Percentiles rank a stretch among this genome's conserved stretches.
phyloP scores from a whole-genome alignment of 2,329 filamentous ascomycete genomes.

The Aspergillus thermomutatus region DNA sequence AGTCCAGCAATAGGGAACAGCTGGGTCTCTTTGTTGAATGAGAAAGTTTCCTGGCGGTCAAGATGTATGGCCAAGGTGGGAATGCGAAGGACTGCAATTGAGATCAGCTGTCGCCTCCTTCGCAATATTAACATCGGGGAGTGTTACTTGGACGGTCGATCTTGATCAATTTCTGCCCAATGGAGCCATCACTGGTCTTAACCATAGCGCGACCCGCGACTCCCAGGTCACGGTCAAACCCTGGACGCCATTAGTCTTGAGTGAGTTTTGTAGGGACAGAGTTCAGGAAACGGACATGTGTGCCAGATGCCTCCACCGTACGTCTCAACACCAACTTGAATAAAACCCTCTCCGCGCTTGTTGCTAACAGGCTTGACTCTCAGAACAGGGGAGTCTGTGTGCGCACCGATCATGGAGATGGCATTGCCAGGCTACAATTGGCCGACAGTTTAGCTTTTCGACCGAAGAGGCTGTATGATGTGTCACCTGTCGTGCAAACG shows the following conservation, averaged over 20 bases:
- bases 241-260: conserved; percentile 24
- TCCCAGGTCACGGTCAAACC: conserved; percentile 93
- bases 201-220: conserved; percentile 88
- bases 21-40: conserved; percentile 96
- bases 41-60: conserved; percentile 77
- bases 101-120: conserved; percentile 1
- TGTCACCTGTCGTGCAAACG: conserved; percentile 2
- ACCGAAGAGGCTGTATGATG: not conserved
- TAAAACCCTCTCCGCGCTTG: conserved; percentile 77
- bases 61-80: conserved; percentile 94
- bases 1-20: conserved; percentile 90
- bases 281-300: conserved; percentile 56
- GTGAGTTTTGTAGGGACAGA: not conserved
- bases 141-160: conserved; percentile 70
- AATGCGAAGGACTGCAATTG: conserved; percentile 66
- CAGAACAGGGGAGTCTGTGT: conserved; percentile 91
- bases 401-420: conserved; percentile 87
- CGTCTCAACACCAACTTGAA: conserved; percentile 93
- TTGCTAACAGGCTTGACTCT: conserved; percentile 93
- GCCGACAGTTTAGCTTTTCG: not conserved
- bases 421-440: conserved; percentile 69
- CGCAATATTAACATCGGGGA: not conserved
- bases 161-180: conserved; percentile 82
- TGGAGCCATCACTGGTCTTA: conserved; percentile 66
- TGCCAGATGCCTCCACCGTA: conserved; percentile 98